phyloP scores from a whole-genome alignment of 75 land plant species.

The Adiantum capillusveneris region DNA sequence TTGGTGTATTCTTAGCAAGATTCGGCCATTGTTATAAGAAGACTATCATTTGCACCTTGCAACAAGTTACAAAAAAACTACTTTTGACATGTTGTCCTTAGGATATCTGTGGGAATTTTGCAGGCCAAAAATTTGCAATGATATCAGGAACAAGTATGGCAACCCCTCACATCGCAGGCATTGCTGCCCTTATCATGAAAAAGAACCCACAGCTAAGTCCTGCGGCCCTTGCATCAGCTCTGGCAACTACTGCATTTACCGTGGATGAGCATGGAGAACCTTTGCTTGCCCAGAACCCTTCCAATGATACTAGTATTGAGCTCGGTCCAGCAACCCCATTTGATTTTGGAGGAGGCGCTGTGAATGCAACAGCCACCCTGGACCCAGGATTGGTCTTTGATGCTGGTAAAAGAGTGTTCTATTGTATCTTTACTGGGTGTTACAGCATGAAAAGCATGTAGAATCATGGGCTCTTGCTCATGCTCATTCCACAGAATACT shows the following conservation, averaged over 20 bases:
- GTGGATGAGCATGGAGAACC: conserved; percentile 57
- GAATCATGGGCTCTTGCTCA: no score
- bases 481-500: no score
- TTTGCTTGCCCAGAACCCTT: conserved; percentile 67
- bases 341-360: conserved; percentile 95
- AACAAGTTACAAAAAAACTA: no score
- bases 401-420: conserved; percentile 63
- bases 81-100: no score
- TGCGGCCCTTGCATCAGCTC: conserved; percentile 82
- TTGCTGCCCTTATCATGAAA: conserved; percentile 85
- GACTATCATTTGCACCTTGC: background rate
- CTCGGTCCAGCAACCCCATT: conserved; percentile 88
- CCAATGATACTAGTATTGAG: conserved; percentile 33
- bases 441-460: no score
- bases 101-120: background rate
- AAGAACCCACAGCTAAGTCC: conserved; percentile 67
- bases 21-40: background rate
- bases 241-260: conserved; percentile 73
- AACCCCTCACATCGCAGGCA: conserved; percentile 94
- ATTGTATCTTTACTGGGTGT: no score
- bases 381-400: conserved; percentile 96
- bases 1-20: background rate
- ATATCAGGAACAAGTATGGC: conserved; percentile 99
- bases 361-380: conserved; percentile 79
- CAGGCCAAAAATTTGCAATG: conserved; percentile 92